Evolutionary conservation across 306 rosid genomes (phyloP).

Genomic region (Cucumis cinereus): DNA sequence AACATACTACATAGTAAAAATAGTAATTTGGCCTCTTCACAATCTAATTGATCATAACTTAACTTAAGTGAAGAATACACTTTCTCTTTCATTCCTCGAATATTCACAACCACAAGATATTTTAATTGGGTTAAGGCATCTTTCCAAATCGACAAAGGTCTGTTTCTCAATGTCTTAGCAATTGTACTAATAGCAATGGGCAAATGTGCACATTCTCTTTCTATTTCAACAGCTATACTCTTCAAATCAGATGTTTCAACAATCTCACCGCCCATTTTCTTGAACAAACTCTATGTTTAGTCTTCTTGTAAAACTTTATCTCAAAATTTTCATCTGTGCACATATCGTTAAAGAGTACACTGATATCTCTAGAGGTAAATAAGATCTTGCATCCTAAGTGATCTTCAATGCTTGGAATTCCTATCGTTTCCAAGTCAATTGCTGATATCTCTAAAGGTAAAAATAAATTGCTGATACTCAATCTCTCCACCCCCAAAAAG

Average conservation of each 20-base stretch:
- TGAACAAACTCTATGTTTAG: neutral
- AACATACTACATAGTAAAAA: too few species aligned
- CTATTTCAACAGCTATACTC: neutral
- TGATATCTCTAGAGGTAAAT: neutral
- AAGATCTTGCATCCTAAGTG: neutral
- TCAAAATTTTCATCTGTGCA: neutral
- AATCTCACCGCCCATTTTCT: neutral
- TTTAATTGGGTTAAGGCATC: neutral
- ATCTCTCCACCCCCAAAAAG: too few species aligned
- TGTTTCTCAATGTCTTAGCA: constrained; percentile 9
- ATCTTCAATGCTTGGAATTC: neutral
- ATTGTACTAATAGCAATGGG: constrained; percentile 24
- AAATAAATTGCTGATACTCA: too few species aligned
- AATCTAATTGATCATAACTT: too few species aligned
- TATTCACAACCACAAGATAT: too few species aligned
- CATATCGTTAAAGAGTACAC: neutral
- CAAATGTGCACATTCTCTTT: constrained; percentile 21
- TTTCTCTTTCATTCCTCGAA: too few species aligned
- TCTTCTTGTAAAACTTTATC: neutral
- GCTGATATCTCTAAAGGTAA: too few species aligned
- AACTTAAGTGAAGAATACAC: too few species aligned
- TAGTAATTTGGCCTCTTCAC: too few species aligned
- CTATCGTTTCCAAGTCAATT: neutral
- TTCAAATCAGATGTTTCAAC: neutral
- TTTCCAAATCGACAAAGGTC: neutral